These are phyloP conservation scores for Rhizopus sp. DNA, from an alignment of 371 early-diverging fungal genomes.

Conservation along the genomic window DNA sequence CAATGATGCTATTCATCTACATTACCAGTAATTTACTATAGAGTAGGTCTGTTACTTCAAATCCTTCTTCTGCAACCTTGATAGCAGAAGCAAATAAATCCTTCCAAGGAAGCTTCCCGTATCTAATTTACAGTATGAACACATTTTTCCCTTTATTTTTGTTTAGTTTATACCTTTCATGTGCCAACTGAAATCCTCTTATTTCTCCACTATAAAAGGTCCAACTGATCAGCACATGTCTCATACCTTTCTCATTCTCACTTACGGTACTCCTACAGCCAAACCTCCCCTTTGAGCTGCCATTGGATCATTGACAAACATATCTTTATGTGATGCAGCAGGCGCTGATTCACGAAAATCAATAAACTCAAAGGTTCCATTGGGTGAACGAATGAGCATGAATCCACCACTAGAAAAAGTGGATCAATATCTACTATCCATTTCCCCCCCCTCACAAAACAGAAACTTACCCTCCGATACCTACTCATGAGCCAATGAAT, in stretches of 20 bases:
- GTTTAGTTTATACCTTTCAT: slow-evolving; percentile 46
- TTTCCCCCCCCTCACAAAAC: neutral
- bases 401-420: slow-evolving; percentile 84
- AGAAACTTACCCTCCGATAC: slow-evolving; percentile 30
- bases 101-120: slow-evolving; percentile 89
- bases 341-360: slow-evolving; percentile 96
- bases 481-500: slow-evolving; percentile 21
- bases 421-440: neutral
- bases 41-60: slow-evolving; percentile 63
- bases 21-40: slow-evolving; percentile 52
- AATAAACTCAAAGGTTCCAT: slow-evolving; percentile 61
- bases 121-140: slow-evolving; percentile 20
- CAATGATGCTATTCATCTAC: neutral
- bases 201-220: slow-evolving; percentile 72
- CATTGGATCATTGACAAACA: slow-evolving; percentile 70
- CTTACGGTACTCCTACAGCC: slow-evolving; percentile 87
- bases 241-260: slow-evolving; percentile 21
- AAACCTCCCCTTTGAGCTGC: slow-evolving; percentile 78
- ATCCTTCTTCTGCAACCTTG: slow-evolving; percentile 79
- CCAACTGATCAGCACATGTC: neutral
- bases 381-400: slow-evolving; percentile 82
- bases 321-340: slow-evolving; percentile 63
- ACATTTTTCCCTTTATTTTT: neutral
- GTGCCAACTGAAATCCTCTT: slow-evolving; percentile 83
- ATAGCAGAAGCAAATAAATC: slow-evolving; percentile 83